Base-by-base conservation (phyloP, 805 yeast genomes). In the Kazachstania bromeliacearum region DNA sequence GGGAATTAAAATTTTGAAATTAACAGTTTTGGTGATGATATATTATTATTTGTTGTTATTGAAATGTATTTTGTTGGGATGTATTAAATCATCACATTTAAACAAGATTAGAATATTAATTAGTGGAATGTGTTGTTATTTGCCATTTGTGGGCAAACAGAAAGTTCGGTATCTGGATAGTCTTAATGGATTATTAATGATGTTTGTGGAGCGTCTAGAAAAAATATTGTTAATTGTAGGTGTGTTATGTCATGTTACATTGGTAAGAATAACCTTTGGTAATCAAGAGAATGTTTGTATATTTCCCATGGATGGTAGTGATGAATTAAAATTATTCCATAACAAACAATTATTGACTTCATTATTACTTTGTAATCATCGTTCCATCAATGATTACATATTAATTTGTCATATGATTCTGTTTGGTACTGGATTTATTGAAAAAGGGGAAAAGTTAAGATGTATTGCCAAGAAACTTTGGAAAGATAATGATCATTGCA, bases 311-410 rank as follows among this genome's bases (percentile, higher is more conserved):
- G 49, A 47, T 7, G 55, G 45, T 12, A 49, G 50, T 34, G 51
- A 51, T 8, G 38, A 40, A 7, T 32, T 53, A 5, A 38, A 41
- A 5, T 25, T 51, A 5, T 40, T 36, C 10, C 26, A 38, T 5
- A 20, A 38, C 0, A 28, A 41, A 4, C 27, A 41, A n/a, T 13
- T 46, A 12, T 24, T 32, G 15, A 53, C 59, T 1, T 50, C 57
- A 2, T 29, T 56, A 15, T 20, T 35, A 18, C 55, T 37, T 34
- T 63, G 39, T 21, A 85, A 85, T 48, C 95, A 85, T 53, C 66
- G 67, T 34, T 78, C 92, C 0, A 46, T 79, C 7, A 70, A 75
- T 10, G 95, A 85, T 53, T 75, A 77, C 52, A 48, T 77, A 15
- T 58, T 79, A 16, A 59, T 83, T n/a, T 55, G 56, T 26, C 51